Evolutionary conservation across 2,329 filamentous ascomycete species (phyloP).

Genomic region (Xylariaceae sp.): DNA sequence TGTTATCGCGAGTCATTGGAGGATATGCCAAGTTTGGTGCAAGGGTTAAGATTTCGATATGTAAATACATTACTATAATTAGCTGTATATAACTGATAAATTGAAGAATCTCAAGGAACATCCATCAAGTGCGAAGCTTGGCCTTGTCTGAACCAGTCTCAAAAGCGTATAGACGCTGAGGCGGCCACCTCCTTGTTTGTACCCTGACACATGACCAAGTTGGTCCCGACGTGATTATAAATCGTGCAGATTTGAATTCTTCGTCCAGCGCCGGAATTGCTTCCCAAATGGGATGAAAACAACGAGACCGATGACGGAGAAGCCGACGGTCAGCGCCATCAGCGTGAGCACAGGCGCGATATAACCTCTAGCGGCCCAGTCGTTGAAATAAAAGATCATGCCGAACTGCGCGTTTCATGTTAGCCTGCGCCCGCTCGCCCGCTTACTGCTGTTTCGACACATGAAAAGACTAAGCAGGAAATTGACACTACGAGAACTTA

Average conservation of each 20-base stretch:
- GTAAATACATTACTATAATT: too few species aligned
- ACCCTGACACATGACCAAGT: too few species aligned
- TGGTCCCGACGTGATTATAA: too few species aligned
- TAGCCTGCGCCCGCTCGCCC: not conserved
- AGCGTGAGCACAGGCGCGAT: constrained; percentile 36
- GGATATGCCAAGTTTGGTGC: too few species aligned
- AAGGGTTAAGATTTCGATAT: too few species aligned
- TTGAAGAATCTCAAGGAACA: too few species aligned
- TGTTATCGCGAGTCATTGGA: too few species aligned
- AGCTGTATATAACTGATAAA: too few species aligned
- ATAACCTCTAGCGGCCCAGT: constrained; percentile 37
- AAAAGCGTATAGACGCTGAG: too few species aligned
- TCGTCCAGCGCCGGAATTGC: constrained; percentile 39
- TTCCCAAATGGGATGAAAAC: constrained; percentile 40
- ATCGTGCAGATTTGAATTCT: constrained; percentile 38
- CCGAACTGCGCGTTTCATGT: constrained; percentile 34
- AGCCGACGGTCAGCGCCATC: constrained; percentile 38
- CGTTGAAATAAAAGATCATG: constrained; percentile 41
- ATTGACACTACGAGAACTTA: constrained; percentile 55
- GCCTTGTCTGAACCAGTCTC: too few species aligned
- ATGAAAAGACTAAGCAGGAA: not conserved
- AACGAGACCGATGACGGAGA: constrained; percentile 37
- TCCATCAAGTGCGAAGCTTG: too few species aligned
- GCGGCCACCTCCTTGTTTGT: too few species aligned
- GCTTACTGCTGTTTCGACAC: not conserved